Conservation (phyloP, 495 filamentous ascomycete species). For the Penicillium simplicissimum region DNA sequence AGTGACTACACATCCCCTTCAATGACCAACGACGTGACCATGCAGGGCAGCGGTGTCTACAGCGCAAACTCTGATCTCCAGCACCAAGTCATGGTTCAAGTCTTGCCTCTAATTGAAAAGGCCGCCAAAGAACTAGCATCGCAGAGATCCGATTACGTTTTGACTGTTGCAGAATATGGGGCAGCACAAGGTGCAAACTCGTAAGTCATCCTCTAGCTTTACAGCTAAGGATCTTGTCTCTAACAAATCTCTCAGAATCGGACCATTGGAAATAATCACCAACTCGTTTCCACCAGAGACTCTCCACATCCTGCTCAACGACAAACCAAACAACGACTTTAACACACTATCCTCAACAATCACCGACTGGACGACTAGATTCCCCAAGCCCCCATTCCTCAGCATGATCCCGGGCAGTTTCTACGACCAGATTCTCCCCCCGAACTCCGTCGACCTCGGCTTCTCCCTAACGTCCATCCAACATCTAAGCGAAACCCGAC, state of each 20-base stretch:
- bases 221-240: background rate
- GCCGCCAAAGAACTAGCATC: background rate
- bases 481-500: background rate
- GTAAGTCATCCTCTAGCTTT: background rate
- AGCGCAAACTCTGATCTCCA: background rate
- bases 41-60: background rate
- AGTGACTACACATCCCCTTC: background rate
- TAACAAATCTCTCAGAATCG: background rate
- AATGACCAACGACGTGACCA: background rate
- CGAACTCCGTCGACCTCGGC: background rate
- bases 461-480: background rate
- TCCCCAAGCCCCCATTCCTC: background rate
- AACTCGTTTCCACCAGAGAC: background rate
- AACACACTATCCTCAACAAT: background rate
- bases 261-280: background rate
- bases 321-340: background rate
- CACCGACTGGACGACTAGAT: background rate
- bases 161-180: background rate
- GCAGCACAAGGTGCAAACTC: background rate
- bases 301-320: background rate
- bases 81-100: background rate
- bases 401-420: background rate
- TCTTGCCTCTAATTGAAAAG: background rate
- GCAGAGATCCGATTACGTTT: background rate
- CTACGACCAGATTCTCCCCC: background rate